phyloP scores from a whole-genome alignment of 1,284 basidiomycete species.

The Vanrija sp. region DNA sequence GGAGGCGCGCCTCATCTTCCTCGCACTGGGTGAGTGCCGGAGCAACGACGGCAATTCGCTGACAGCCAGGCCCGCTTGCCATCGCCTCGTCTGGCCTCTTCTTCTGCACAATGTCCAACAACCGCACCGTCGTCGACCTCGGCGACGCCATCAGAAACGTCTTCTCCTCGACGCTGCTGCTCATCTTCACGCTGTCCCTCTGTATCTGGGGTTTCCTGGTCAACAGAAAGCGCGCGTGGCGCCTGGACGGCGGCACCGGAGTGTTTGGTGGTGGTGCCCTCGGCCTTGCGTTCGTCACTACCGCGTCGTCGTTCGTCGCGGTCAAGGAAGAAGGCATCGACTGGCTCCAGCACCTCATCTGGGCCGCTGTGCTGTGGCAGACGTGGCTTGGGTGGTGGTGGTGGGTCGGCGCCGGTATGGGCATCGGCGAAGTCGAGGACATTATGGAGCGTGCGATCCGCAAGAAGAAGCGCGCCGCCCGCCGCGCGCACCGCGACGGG shows the following conservation, averaged over 20 bases:
- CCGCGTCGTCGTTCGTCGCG: conserved; percentile 78
- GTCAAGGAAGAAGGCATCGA: conserved; percentile 75
- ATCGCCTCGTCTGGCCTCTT: conserved; percentile 79
- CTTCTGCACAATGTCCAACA: conserved; percentile 65
- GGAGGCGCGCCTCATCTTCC: conserved; percentile 82
- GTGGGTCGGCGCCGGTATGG: conserved; percentile 91
- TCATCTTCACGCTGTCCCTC: conserved; percentile 86
- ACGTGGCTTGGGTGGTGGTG: conserved; percentile 85
- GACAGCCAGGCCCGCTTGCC: conserved; percentile 63
- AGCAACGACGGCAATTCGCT: too few relatives aligned
- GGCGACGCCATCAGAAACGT: conserved; percentile 84
- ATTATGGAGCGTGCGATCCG: conserved; percentile 45
- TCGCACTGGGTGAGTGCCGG: conserved; percentile 58
- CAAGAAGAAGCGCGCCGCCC: conserved; percentile 36
- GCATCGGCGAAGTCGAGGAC: conserved; percentile 52
- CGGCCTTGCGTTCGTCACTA: conserved; percentile 69
- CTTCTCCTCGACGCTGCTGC: conserved; percentile 88
- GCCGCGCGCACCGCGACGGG: conserved; percentile 8
- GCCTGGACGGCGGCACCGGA: conserved; percentile 90
- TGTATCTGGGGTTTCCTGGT: conserved; percentile 90
- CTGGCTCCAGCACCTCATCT: conserved; percentile 81
- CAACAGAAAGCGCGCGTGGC: conserved; percentile 88
- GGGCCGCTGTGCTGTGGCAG: conserved; percentile 87
- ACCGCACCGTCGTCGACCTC: conserved; percentile 56
- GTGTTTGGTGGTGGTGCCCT: conserved; percentile 84